These are phyloP conservation scores for Syncephalastrum sp. DNA, from an alignment of 371 early-diverging fungal species.

Conservation along the genomic window DNA sequence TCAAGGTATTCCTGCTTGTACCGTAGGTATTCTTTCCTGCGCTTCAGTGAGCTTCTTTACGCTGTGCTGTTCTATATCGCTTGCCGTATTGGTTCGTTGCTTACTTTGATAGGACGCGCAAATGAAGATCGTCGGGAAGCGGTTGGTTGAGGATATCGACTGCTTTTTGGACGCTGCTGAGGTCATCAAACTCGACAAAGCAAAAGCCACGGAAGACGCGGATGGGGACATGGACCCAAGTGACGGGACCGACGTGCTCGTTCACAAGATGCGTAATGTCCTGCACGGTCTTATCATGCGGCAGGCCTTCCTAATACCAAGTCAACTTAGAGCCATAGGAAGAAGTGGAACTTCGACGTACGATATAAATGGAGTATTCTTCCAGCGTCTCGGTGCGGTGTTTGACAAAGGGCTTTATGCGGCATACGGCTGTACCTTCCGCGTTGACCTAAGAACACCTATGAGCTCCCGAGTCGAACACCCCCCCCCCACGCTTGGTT, in stretches of 20 bases:
- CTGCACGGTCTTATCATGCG: slow-evolving; percentile 20
- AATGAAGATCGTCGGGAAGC: slow-evolving; percentile 8
- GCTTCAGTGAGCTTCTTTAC: too few relatives aligned
- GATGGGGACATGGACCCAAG: slow-evolving; percentile 32
- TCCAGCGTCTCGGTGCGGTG: slow-evolving; percentile 32
- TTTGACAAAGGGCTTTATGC: slow-evolving; percentile 34
- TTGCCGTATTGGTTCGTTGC: neutral
- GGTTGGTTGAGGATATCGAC: slow-evolving; percentile 18
- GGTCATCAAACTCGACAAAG: slow-evolving; percentile 43
- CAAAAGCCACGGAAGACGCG: slow-evolving; percentile 31
- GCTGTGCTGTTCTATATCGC: too few relatives aligned
- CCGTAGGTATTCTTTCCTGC: too few relatives aligned
- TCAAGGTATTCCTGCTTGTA: slow-evolving; percentile 30
- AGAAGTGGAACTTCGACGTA: neutral
- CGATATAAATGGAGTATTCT: slow-evolving; percentile 44
- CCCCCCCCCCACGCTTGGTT: neutral
- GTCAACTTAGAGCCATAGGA: neutral
- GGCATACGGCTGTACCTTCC: slow-evolving; percentile 14
- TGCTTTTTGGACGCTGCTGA: slow-evolving; percentile 28
- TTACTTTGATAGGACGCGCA: slow-evolving; percentile 50
- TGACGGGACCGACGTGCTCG: slow-evolving; percentile 29
- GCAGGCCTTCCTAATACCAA: slow-evolving; percentile 27
- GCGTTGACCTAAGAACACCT: slow-evolving; percentile 8
- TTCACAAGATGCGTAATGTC: slow-evolving; percentile 26
- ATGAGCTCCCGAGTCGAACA: too few relatives aligned